Evolutionary conservation across 768 basidiomycete genomes (phyloP), one percentile per base, ranked within the genome.

Genomic region (Podaxis sp.): DNA sequence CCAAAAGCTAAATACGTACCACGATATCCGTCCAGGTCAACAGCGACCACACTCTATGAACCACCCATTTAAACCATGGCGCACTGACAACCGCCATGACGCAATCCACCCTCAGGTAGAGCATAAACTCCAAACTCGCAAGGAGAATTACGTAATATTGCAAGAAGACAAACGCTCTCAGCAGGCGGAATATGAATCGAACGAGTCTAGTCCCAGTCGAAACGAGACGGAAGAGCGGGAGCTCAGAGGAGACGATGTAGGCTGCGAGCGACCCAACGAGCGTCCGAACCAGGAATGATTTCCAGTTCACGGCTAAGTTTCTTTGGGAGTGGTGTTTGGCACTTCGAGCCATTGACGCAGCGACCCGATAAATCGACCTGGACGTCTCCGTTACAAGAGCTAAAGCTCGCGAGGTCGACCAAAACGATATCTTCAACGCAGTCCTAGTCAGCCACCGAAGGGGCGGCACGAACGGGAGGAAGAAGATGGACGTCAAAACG

Each of bases 81-180:
- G 59, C 40, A 29, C 59, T 12, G 17, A 60, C 19, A 9, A 53
- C 22, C 15, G 25, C 40, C 38, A 60, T 27, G 27, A 54, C 40
- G 43, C 25, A 53, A 29, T 54, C 59, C 51, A 60, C 51, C 27
- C 59, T 52, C 59, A 60, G 38, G 22, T 60, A 60, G 19, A 53
- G 53, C 59, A 60, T 41, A 13, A 60, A 53, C 25, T 60, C 51
- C 40, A 60, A 41, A n/a, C 59, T 27, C 17, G 27, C 11, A 15
- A 60, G 38, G 9, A 60, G 50, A 6, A 53, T 13, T 38, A 46
- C 43, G 43, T 60, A 60, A n/a, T 41, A 60, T 27, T 52, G 59
- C 15, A 60, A 8, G 6, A 60, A 36, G 9, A 43, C 15, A 8
- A 41, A 27, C 9, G 51, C 50, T 25, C n/a, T 60, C 29, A 60